Evolutionary conservation across 768 basidiomycete species (phyloP), one percentile per base, ranked within the genome.

Genomic region (Hygrophoropsis aurantiaca): DNA sequence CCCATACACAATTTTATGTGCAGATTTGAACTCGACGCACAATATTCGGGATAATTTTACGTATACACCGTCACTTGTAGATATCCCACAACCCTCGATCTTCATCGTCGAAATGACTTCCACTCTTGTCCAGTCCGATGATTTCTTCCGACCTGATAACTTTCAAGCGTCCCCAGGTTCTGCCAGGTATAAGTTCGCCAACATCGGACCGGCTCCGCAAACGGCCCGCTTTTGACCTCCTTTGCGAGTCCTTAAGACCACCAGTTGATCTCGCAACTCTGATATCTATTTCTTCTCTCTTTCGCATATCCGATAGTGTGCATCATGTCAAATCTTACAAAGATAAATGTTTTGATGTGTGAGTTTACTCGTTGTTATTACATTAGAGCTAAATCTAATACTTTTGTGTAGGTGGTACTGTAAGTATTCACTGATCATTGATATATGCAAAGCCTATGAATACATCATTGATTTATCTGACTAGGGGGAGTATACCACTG

Each of bases 401-500:
- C 40, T 53, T 20, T 50, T 16, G 19, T 53, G 24, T 51, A 80
- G 78, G 80, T 58, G 77, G 78, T 41, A 73, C 73, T 42, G 71
- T 74, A 55, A 44, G 73, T 61, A 18, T 8, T 20, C n/a, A n/a
- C n/a, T n/a, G n/a, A n/a, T n/a, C n/a, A n/a, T n/a, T n/a, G n/a
- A 33, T 42, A 19, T 38, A 36, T 23, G 33, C 3, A 4, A 6
- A 8, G 15, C 48, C 38, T 18, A 20, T 19, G 26, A 47, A 47
- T 34, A 34, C 42, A 43, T 27, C 30, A 27, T 25, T 23, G 13
- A 42, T 8, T 13, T 32, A n/a, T 23, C 9, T 34, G 30, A 20
- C 3, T 44, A 80, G 82, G 89, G 90, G 35, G 90, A 94, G 73
- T 95, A 95, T 64, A 95, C 93, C 52, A 95, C 93, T 42, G 93